A percentile compares a stretch with the other conserved stretches of the same genome.
Evolutionary conservation across 352 stramenopile genomes (phyloP).

Genomic region (Globisporangium emineosum): DNA sequence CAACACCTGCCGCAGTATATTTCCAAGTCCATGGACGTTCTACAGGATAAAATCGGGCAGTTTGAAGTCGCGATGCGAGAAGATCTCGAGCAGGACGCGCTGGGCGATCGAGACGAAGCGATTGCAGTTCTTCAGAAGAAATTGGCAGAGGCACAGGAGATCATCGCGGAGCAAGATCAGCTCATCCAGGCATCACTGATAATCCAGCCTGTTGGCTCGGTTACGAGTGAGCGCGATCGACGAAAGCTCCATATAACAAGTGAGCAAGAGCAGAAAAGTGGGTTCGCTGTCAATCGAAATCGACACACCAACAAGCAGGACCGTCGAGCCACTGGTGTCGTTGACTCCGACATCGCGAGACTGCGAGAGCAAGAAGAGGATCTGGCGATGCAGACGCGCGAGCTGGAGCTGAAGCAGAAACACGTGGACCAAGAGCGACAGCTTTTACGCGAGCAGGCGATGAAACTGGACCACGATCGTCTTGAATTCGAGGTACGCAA

Average conservation of each 20-base stretch:
- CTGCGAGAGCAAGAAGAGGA: slow-evolving; percentile 23
- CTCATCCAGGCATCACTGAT: slow-evolving; percentile 62
- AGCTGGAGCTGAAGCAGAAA: slow-evolving; percentile 31
- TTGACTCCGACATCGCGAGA: background rate
- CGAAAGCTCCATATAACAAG: background rate
- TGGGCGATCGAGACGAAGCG: slow-evolving; percentile 23
- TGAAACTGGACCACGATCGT: slow-evolving; percentile 60
- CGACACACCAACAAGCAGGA: background rate
- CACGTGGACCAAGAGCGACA: slow-evolving; percentile 44
- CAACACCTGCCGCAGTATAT: slow-evolving; percentile 53
- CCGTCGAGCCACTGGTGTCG: no score
- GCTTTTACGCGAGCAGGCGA: slow-evolving; percentile 44
- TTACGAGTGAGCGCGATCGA: background rate
- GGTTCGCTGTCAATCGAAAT: background rate
- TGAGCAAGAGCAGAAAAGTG: background rate
- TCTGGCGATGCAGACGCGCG: slow-evolving; percentile 31
- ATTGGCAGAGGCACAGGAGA: slow-evolving; percentile 52
- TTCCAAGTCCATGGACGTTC: slow-evolving; percentile 38
- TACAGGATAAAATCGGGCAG: slow-evolving; percentile 45
- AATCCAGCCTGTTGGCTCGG: slow-evolving; percentile 6
- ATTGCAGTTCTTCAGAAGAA: slow-evolving; percentile 50
- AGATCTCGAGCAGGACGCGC: slow-evolving; percentile 34
- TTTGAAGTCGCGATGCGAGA: slow-evolving; percentile 60
- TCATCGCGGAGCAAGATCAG: slow-evolving; percentile 70
- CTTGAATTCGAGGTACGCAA: slow-evolving; percentile 49